Percentiles rank a stretch among this genome's conserved stretches.
phyloP scores from a whole-genome alignment of 345 rosid genomes.

The Turnera subulata region DNA sequence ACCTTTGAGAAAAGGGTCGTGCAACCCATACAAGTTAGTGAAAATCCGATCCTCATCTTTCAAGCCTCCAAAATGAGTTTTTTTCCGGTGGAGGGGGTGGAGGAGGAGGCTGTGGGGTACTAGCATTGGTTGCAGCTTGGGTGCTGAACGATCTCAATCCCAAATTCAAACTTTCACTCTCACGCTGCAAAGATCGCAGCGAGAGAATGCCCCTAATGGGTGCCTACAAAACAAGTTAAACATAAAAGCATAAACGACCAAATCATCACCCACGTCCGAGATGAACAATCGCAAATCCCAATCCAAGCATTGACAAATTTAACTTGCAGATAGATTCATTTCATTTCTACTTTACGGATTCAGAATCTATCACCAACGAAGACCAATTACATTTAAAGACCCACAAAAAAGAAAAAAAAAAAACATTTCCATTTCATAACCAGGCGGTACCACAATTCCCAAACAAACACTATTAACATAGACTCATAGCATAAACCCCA shows the following conservation, averaged over 20 bases:
- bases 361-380: too few species aligned
- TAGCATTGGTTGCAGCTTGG: conserved; percentile 61
- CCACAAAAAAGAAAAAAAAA: too few species aligned
- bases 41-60: conserved; percentile 95
- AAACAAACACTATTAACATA: too few species aligned
- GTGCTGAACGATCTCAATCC: conserved; percentile 68
- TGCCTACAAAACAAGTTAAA: conserved; percentile 36
- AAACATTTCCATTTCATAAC: too few species aligned
- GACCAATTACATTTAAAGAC: too few species aligned
- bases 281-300: neutral
- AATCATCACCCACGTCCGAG: neutral
- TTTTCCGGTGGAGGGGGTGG: conserved; percentile 95
- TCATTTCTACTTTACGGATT: too few species aligned
- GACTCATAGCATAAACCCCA: too few species aligned
- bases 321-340: too few species aligned
- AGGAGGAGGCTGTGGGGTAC: conserved; percentile 38
- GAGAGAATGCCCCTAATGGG: conserved; percentile 73
- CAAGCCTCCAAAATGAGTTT: conserved; percentile 93
- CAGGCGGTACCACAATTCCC: too few species aligned
- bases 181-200: conserved; percentile 40
- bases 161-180: conserved; percentile 37
- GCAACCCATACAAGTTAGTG: conserved; percentile 84
- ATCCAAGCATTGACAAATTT: neutral
- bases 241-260: neutral
- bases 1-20: conserved; percentile 93